A percentile compares a stretch with the other conserved stretches of the same genome.
phyloP scores from a whole-genome alignment of 2,329 filamentous ascomycete species.

The Cordyceps cicadae region DNA sequence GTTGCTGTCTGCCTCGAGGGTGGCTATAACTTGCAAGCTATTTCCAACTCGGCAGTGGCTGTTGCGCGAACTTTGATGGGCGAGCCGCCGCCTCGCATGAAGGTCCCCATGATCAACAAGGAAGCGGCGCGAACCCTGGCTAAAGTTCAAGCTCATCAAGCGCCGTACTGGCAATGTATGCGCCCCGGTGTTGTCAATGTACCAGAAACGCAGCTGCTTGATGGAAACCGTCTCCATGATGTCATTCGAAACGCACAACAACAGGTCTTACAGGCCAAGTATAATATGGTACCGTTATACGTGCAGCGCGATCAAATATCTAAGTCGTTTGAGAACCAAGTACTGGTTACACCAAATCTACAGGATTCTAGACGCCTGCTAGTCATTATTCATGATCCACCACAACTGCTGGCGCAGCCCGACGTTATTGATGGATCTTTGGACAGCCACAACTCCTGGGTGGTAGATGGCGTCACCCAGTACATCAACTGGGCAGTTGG shows the following conservation, averaged over 20 bases:
- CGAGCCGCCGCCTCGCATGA: constrained; percentile 66
- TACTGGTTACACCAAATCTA: constrained; percentile 70
- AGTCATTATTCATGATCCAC: constrained; percentile 86
- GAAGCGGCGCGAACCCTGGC: constrained; percentile 49
- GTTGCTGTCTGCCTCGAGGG: constrained; percentile 90
- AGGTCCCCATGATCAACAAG: constrained; percentile 47
- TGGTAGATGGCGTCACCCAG: constrained; percentile 73
- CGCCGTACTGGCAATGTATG: constrained; percentile 81
- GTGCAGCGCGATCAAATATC: constrained; percentile 67
- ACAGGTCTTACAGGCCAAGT: constrained; percentile 59
- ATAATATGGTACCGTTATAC: constrained; percentile 71
- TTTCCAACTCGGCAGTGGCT: constrained; percentile 83
- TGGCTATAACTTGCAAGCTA: constrained; percentile 88
- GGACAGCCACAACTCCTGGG: constrained; percentile 77
- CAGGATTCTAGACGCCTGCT: constrained; percentile 60
- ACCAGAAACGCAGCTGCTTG: constrained; percentile 41
- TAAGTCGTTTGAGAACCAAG: constrained; percentile 76
- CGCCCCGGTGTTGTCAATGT: constrained; percentile 56
- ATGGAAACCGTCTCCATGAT: constrained; percentile 63
- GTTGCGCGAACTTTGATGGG: constrained; percentile 93
- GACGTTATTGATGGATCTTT: constrained; percentile 63
- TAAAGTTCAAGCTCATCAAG: constrained; percentile 52
- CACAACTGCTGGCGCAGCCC: constrained; percentile 59
- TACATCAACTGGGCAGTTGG: constrained; percentile 78
- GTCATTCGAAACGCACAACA: constrained; percentile 72